Base-by-base conservation (phyloP, 2,329 filamentous ascomycete genomes). In the Didymella pomorum region DNA sequence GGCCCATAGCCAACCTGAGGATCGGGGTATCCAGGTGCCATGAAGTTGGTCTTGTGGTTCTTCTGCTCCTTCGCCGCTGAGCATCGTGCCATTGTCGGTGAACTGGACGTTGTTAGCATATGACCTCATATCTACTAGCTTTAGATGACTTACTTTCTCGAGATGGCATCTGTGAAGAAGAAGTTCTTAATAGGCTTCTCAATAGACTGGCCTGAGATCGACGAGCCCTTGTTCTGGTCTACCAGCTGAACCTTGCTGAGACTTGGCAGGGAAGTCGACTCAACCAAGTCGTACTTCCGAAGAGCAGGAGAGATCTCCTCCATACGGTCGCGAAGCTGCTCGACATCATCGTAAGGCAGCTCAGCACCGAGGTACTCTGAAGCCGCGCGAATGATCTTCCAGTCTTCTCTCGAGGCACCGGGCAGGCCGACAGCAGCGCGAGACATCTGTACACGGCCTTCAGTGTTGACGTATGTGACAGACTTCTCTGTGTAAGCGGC, bases 401-500 rank as follows among this genome's bases (percentile, higher is more conserved):
- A 99, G 81, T 99, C 95, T 64, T 95, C 94, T 74, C 95, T 88
- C 56, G 94, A 88, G 52, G 93, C 95, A 60, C 95, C 95, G 23
- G 93, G 92, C 65, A 97, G 84, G 44, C 90, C 91, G 35, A 93
- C 96, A 28, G 95, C 95, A 46, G 92, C 89, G 66, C 95, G 91
- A 52, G 91, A 95, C 83, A 97, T 90, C 81, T 99, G 95, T 21
- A 95, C 92, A 70, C 95, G 91, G 56, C 95, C 95, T 80, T 99
- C 95, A 0, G 95, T 98, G 86, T 98, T 99, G 80, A 99, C 87
- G 74, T 96, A 99, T 43, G 95, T 99, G 60, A 88, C 93, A 23
- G 90, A 87, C 84, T 98, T 99, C 83, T 99, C 95, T 23, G 94
- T 98, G 82, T 97, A 99, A 12, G 95, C 93, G 49, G 93, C 93